phyloP scores from a whole-genome alignment of 331 rosid genomes.

The Prunus yedoensis region DNA sequence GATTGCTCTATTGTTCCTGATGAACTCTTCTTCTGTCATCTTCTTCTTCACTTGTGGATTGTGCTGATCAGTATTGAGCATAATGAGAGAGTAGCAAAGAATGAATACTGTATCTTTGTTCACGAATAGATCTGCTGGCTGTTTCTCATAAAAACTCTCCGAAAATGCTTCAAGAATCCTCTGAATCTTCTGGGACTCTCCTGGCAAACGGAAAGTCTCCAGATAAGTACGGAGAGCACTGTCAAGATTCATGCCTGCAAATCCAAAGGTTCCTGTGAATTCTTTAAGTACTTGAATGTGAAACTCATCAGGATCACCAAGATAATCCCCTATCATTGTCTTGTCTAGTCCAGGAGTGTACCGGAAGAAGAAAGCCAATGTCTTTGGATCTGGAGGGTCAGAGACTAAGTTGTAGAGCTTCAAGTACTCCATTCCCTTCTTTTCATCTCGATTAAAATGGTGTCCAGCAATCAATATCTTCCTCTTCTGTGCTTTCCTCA shows the following conservation, averaged over 20 bases:
- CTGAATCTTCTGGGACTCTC: conserved; percentile 93
- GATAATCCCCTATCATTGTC: conserved; percentile 72
- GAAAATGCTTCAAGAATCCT: conserved; percentile 77
- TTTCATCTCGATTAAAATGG: conserved; percentile 81
- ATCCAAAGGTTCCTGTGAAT: conserved; percentile 64
- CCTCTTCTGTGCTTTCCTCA: conserved; percentile 68
- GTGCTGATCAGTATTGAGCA: conserved; percentile 96
- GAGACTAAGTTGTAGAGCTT: conserved; percentile 58
- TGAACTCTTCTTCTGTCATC: conserved; percentile 94
- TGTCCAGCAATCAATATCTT: conserved; percentile 68
- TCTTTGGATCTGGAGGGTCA: conserved; percentile 77
- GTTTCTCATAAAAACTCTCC: conserved; percentile 65
- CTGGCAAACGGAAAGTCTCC: conserved; percentile 77
- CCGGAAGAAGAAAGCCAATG: conserved; percentile 67
- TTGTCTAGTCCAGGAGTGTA: conserved; percentile 77
- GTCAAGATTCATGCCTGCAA: conserved; percentile 82
- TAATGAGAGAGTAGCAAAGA: conserved; percentile 81
- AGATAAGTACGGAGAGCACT: conserved; percentile 71
- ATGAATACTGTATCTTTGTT: conserved; percentile 82
- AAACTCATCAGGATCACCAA: conserved; percentile 85
- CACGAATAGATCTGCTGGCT: conserved; percentile 62
- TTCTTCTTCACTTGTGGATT: conserved; percentile 95
- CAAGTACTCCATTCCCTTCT: conserved; percentile 85
- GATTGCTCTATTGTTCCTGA: conserved; percentile 79
- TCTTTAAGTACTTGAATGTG: conserved; percentile 69